Evolutionary conservation across 169 alveolate genomes (phyloP).

Genomic region (Plasmodium berghei): DNA sequence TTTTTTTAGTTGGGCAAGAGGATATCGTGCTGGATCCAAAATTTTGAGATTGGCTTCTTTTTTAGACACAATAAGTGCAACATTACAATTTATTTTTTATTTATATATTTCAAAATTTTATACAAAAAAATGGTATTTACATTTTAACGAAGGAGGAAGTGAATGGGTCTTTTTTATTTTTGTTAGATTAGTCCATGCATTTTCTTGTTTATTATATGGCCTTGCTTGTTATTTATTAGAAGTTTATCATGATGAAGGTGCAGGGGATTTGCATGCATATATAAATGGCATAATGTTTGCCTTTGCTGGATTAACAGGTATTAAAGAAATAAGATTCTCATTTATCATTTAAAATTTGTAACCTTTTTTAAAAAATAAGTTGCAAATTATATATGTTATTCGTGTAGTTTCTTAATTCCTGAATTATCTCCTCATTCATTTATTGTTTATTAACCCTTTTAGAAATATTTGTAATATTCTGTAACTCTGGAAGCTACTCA

Average conservation of each 20-base stretch:
- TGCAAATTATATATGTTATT: background rate
- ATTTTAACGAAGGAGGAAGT: constrained; percentile 92
- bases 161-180: constrained; percentile 92
- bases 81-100: constrained; percentile 92
- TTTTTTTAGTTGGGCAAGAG: constrained; percentile 92
- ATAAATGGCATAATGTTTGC: constrained; percentile 90
- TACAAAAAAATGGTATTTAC: constrained; percentile 91
- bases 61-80: constrained; percentile 91
- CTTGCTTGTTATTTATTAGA: constrained; percentile 92
- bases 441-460: background rate
- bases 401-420: no score
- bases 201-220: constrained; percentile 90
- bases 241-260: constrained; percentile 95
- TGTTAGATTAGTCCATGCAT: constrained; percentile 90
- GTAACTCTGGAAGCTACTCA: constrained; percentile 82
- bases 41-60: constrained; percentile 92
- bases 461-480: constrained; percentile 85
- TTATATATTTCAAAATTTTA: constrained; percentile 91
- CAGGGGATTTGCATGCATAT: constrained; percentile 94
- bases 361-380: background rate
- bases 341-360: background rate
- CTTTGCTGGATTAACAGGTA: constrained; percentile 89
- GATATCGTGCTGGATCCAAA: constrained; percentile 94
- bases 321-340: background rate
- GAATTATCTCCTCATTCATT: no score